phyloP scores from a whole-genome alignment of 2,329 filamentous ascomycete species.

The Mycogone perniciosa region DNA sequence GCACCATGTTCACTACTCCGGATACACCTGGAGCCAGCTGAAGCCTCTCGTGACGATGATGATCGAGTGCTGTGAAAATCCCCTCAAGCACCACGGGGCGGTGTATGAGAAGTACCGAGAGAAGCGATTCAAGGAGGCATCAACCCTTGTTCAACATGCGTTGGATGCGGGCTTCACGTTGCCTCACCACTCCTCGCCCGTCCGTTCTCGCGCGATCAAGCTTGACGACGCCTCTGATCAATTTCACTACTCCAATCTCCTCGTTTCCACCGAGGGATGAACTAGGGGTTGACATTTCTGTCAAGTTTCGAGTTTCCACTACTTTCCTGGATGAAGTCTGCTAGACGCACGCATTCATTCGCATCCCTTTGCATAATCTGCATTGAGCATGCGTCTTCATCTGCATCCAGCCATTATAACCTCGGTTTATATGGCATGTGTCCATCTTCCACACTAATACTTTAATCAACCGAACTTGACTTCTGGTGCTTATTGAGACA shows the following conservation, averaged over 20 bases:
- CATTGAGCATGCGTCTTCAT: too few relatives aligned
- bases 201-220: slow-evolving; percentile 23
- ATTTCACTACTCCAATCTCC: slow-evolving; percentile 22
- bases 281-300: background rate
- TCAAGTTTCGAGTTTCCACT: too few relatives aligned
- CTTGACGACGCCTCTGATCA: slow-evolving; percentile 15
- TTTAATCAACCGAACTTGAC: slow-evolving; percentile 1
- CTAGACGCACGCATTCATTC: too few relatives aligned
- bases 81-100: slow-evolving; percentile 73
- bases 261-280: slow-evolving; percentile 28
- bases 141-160: slow-evolving; percentile 71
- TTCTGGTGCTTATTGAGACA: background rate
- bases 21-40: slow-evolving; percentile 83
- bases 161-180: slow-evolving; percentile 55
- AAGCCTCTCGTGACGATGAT: slow-evolving; percentile 71
- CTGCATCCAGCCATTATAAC: too few relatives aligned
- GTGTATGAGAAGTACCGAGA: slow-evolving; percentile 91
- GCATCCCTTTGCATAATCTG: too few relatives aligned
- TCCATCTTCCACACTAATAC: background rate
- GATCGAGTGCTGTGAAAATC: slow-evolving; percentile 79
- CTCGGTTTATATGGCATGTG: too few relatives aligned
- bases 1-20: slow-evolving; percentile 85
- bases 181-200: slow-evolving; percentile 34
- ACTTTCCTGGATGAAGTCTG: too few relatives aligned
- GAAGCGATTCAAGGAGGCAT: slow-evolving; percentile 78